Conservation (phyloP, 805 yeast species). For the Scheffersomyces lignosus region DNA sequence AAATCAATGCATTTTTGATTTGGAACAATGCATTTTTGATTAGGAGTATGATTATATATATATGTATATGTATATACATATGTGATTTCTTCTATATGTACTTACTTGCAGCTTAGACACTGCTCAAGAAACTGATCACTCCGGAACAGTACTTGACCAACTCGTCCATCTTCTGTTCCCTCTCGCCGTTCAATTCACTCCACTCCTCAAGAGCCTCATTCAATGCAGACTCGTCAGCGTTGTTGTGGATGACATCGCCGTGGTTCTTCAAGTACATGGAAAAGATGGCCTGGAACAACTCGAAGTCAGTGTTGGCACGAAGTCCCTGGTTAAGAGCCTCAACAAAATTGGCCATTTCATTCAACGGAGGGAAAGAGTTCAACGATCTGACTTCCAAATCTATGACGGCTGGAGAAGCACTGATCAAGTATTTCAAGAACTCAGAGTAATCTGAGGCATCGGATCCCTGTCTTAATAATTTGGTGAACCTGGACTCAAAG, state of each 20-base stretch:
- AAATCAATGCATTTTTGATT: too few relatives aligned
- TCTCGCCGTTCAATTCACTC: constrained; percentile 41
- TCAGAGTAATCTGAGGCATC: constrained; percentile 38
- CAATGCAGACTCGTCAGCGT: constrained; percentile 37
- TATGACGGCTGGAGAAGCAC: constrained; percentile 70
- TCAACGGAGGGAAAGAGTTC: constrained; percentile 61
- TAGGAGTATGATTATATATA: too few relatives aligned
- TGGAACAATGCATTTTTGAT: too few relatives aligned
- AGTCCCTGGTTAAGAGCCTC: constrained; percentile 67
- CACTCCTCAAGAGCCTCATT: constrained; percentile 49
- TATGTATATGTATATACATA: too few relatives aligned
- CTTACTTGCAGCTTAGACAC: too few relatives aligned
- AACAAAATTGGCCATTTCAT: constrained; percentile 65
- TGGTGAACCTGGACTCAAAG: constrained; percentile 77
- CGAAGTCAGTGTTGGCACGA: constrained; percentile 59
- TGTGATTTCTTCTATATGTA: too few relatives aligned
- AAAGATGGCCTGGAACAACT: constrained; percentile 79
- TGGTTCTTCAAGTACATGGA: constrained; percentile 73
- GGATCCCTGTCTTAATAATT: constrained; percentile 54
- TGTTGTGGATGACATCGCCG: constrained; percentile 67
- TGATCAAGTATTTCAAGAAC: constrained; percentile 56
- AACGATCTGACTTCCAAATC: constrained; percentile 88
- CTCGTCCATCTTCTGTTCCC: constrained; percentile 57
- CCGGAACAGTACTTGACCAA: constrained; percentile 80
- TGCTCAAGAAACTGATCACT: constrained; percentile 60